These are phyloP conservation scores for Calocera viscosa DNA, from an alignment of 768 basidiomycete genomes.

Conservation along the genomic window DNA sequence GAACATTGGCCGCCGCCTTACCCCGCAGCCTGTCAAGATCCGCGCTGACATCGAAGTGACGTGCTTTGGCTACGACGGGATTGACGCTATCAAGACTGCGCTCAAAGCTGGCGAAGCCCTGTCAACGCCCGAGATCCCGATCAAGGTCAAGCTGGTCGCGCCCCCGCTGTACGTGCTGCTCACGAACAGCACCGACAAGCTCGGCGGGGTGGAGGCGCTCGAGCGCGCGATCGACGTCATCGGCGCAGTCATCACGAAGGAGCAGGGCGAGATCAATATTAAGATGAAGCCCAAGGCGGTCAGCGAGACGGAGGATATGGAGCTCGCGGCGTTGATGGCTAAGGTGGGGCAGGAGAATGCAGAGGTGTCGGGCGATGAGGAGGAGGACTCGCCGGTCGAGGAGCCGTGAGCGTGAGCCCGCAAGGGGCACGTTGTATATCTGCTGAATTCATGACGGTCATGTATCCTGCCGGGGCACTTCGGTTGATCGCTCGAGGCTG, in stretches of 20 bases:
- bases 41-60: constrained; percentile 96
- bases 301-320: constrained; percentile 93
- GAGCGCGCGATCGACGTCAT: constrained; percentile 91
- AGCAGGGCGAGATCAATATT: constrained; percentile 75
- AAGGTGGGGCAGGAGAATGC: constrained; percentile 88
- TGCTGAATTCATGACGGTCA: no score
- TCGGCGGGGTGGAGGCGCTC: constrained; percentile 80
- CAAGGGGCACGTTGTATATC: no score
- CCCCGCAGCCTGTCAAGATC: constrained; percentile 96
- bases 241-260: constrained; percentile 65
- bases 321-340: constrained; percentile 93
- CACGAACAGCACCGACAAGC: constrained; percentile 95
- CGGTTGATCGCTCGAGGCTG: no score
- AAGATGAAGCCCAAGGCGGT: constrained; percentile 99
- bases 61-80: constrained; percentile 89
- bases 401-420: background rate
- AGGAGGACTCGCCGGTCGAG: constrained; percentile 41
- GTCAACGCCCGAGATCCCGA: constrained; percentile 80
- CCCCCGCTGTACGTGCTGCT: constrained; percentile 93
- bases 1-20: constrained; percentile 88
- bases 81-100: constrained; percentile 91
- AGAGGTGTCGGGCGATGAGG: constrained; percentile 90
- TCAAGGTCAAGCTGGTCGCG: constrained; percentile 93
- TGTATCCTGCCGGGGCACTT: no score
- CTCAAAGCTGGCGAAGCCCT: constrained; percentile 73